Conservation (phyloP, 2,329 filamentous ascomycete species). For the Iodosphaeria phyllophila region DNA sequence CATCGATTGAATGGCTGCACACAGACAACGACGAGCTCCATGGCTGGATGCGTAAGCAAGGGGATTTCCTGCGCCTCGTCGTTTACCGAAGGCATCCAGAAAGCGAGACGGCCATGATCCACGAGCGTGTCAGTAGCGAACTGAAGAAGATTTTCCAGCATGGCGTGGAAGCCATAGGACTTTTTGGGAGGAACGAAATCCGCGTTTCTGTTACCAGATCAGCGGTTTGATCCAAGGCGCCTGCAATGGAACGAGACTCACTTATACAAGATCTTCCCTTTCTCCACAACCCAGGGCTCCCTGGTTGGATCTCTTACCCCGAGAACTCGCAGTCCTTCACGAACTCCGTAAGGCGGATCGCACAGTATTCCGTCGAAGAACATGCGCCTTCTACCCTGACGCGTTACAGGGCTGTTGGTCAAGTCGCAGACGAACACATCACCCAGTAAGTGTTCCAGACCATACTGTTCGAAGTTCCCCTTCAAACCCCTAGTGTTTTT, state of each 20-base stretch:
- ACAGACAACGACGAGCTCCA: slow-evolving; percentile 59
- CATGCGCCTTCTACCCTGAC: slow-evolving; percentile 22
- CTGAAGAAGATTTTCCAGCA: slow-evolving; percentile 75
- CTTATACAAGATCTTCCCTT: slow-evolving; percentile 52
- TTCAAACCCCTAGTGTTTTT: slow-evolving; percentile 27
- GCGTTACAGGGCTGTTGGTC: slow-evolving; percentile 77
- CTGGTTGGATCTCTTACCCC: slow-evolving; percentile 53
- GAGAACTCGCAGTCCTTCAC: slow-evolving; percentile 78
- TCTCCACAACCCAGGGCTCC: slow-evolving; percentile 39
- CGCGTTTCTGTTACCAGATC: slow-evolving; percentile 28
- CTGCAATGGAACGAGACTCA: slow-evolving; percentile 20
- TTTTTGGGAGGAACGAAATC: slow-evolving; percentile 74
- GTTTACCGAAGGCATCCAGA: slow-evolving; percentile 95
- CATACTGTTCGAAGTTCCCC: slow-evolving; percentile 77
- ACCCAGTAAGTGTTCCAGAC: slow-evolving; percentile 42
- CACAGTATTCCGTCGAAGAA: slow-evolving; percentile 76
- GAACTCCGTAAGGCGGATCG: slow-evolving; percentile 88
- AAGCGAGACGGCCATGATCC: slow-evolving; percentile 60
- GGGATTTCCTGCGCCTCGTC: slow-evolving; percentile 59
- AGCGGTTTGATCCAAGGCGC: too few relatives aligned
- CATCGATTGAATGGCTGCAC: slow-evolving; percentile 83
- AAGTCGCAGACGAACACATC: slow-evolving; percentile 75
- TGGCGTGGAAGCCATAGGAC: slow-evolving; percentile 78
- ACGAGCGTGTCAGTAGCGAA: slow-evolving; percentile 67
- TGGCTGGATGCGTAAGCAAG: slow-evolving; percentile 56